Conservation (phyloP, 1,284 basidiomycete species). For the Rugosomyces carneus region DNA sequence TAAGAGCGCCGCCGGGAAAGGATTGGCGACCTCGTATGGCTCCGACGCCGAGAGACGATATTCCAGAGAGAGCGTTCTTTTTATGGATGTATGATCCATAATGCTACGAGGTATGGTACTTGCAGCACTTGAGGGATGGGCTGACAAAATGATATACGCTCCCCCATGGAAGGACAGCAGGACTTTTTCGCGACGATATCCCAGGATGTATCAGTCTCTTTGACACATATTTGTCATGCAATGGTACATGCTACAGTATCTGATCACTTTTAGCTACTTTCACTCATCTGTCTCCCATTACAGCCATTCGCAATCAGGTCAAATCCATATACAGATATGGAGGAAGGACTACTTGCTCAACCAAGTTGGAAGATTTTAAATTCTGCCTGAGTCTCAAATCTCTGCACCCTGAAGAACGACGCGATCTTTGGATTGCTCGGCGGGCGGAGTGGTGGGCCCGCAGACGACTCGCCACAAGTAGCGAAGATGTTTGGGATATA, state of each 20-base stretch:
- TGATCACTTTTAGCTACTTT: slow-evolving; percentile 8
- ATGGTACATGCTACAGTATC: slow-evolving; percentile 45
- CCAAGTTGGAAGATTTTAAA: slow-evolving; percentile 91
- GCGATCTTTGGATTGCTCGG: slow-evolving; percentile 78
- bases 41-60: slow-evolving; percentile 41
- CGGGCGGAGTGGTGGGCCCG: slow-evolving; percentile 91
- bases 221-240: slow-evolving; percentile 76
- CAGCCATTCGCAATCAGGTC: slow-evolving; percentile 79
- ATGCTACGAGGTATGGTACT: slow-evolving; percentile 31
- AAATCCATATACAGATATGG: slow-evolving; percentile 87
- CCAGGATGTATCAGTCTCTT: slow-evolving; percentile 76
- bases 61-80: slow-evolving; percentile 40
- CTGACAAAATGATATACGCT: slow-evolving; percentile 36
- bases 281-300: slow-evolving; percentile 3
- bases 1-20: slow-evolving; percentile 59
- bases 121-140: slow-evolving; percentile 34
- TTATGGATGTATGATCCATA: slow-evolving; percentile 31
- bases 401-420: slow-evolving; percentile 69
- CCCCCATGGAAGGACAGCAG: slow-evolving; percentile 48
- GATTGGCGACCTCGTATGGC: slow-evolving; percentile 29
- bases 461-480: slow-evolving; percentile 68
- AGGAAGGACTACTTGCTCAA: slow-evolving; percentile 66
- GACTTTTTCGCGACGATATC: slow-evolving; percentile 67
- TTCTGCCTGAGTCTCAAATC: slow-evolving; percentile 87
- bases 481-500: slow-evolving; percentile 92